Evolutionary conservation across 768 basidiomycete genomes (phyloP).

Genomic region (Phanerodontia chrysosporium): DNA sequence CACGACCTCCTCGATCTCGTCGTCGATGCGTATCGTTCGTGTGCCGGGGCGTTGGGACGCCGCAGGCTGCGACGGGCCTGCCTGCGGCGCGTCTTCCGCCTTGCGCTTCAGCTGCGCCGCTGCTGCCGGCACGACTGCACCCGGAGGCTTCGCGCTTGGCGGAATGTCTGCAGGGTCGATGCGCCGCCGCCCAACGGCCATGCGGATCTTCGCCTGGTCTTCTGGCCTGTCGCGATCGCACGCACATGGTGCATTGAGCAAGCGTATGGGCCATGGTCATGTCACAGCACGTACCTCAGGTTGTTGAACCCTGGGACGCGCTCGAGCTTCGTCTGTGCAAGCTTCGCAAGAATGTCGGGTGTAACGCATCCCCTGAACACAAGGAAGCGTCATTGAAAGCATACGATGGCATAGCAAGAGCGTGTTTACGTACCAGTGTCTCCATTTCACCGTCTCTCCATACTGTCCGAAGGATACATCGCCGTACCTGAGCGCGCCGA

Average conservation of each 20-base stretch:
- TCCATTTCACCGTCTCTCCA: constrained; percentile 69
- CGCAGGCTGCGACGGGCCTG: constrained; percentile 9
- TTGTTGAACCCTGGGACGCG: constrained; percentile 45
- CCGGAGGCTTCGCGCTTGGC: constrained; percentile 30
- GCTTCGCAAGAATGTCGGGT: constrained; percentile 44
- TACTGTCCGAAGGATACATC: constrained; percentile 37
- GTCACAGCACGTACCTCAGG: constrained; percentile 42
- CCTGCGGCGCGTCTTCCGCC: constrained; percentile 26
- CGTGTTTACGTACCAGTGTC: constrained; percentile 56
- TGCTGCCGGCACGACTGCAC: not conserved
- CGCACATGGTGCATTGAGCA: not conserved
- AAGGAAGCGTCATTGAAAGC: not conserved
- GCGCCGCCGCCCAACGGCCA: constrained; percentile 49
- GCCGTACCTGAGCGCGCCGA: constrained; percentile 66
- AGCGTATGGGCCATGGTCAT: not conserved
- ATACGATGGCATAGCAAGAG: constrained; percentile 1
- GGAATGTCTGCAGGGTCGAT: constrained; percentile 61
- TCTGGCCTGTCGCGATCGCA: constrained; percentile 34
- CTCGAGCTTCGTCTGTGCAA: constrained; percentile 42
- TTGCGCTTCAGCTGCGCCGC: constrained; percentile 40
- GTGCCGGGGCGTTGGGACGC: constrained; percentile 14
- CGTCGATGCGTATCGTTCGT: constrained; percentile 34
- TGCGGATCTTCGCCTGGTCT: constrained; percentile 61
- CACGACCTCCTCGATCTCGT: constrained; percentile 33
- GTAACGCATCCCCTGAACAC: constrained; percentile 69